These are phyloP conservation scores for Cytospora chrysosperma DNA, from an alignment of 2,329 filamentous ascomycete genomes.

Conservation along the genomic window DNA sequence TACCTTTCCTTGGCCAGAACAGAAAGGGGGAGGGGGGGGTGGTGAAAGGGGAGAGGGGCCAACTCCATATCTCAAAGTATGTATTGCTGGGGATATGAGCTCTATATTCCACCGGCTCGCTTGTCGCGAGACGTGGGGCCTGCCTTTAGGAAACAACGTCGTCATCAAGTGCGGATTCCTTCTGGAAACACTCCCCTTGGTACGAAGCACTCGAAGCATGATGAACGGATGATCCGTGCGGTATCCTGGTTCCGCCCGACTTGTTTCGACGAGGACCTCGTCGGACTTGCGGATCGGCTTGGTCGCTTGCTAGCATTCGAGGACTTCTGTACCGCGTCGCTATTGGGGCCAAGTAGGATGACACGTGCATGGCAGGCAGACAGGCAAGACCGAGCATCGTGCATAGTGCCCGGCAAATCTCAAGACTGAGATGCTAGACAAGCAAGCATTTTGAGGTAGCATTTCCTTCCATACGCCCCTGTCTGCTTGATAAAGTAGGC, in stretches of 20 bases:
- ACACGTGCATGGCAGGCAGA: no score
- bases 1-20: not conserved
- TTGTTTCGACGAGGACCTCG: not conserved
- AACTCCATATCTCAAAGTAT: not conserved
- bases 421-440: no score
- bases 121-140: not conserved
- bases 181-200: not conserved
- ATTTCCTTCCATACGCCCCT: no score
- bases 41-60: not conserved
- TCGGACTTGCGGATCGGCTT: not conserved
- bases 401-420: no score
- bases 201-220: not conserved
- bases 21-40: not conserved
- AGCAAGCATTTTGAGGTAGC: no score
- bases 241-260: constrained; percentile 2
- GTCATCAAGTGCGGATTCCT: not conserved
- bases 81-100: no score
- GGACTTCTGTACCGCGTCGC: not conserved
- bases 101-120: no score
- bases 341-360: no score
- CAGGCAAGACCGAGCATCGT: no score
- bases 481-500: no score
- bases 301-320: not conserved
- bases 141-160: not conserved
- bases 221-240: constrained; percentile 13